Base-by-base conservation (phyloP, 345 rosid species). In the Eucalyptus albens region DNA sequence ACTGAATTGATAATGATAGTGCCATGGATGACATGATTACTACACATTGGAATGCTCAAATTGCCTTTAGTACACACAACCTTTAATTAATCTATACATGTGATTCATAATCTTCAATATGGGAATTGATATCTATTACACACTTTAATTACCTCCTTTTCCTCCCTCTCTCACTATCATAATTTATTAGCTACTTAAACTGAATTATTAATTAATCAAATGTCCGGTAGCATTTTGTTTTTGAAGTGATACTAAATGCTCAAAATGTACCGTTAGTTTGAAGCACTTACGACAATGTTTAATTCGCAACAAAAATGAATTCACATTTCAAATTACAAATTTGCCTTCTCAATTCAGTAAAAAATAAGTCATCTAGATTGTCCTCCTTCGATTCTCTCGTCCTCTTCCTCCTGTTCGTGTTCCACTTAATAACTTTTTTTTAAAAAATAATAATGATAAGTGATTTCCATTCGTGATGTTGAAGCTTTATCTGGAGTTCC, bases 401-500 rank as follows among this genome's bases (percentile, higher is more conserved):
- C 50, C 87, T 69, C 55, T 88, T 29, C 47, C 26, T 15, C 6
- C 12, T 17, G 12, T 11, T 77, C 9, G 44, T 50, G 21, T 22
- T 21, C 40, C 44, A 42, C 33, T 62, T 59, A 8, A 59, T 50
- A n/a, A 67, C 12, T 5, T 37, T 1, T 37, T 37, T 37, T 37
- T 4, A 37, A 37, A n/a, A n/a, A n/a, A n/a, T n/a, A n/a, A 16
- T 29, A 31, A 14, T 31, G 40, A 47, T 44, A 51, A 31, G 47
- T 62, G 82, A 33, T 10, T 47, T 4, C 31, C 1, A 65, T 27
- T 17, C 49, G 21, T 85, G 87, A 88, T 88, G n/a, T 55, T 90
- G 89, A 96, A 95, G 97, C 95, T 96, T 11, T 96, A 95, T 89
- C 90, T 96, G 88, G 99, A 96, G 93, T 96, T 95, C 94, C 89